phyloP scores from a whole-genome alignment of 1,284 basidiomycete genomes.

The Austroboletus olivaceoglutinosus region DNA sequence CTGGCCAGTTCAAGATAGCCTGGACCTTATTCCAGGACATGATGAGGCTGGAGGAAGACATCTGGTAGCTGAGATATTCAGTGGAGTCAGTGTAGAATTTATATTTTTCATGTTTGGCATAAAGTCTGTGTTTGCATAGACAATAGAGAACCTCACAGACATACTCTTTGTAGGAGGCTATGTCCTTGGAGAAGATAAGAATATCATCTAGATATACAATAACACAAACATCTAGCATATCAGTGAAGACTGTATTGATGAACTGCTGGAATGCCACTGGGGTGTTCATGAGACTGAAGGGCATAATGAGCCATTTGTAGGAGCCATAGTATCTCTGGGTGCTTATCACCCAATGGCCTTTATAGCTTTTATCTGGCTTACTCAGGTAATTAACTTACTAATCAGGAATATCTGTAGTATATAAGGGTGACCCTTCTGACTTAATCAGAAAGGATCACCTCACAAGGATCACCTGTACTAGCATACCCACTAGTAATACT shows the following conservation, averaged over 20 bases:
- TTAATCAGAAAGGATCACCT: no score
- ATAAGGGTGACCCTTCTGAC: no score
- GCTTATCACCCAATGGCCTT: background rate
- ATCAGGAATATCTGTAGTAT: no score
- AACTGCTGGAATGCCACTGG: background rate
- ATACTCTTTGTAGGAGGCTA: constrained; percentile 23
- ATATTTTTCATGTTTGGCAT: constrained; percentile 32
- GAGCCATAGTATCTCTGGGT: background rate
- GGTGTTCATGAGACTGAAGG: background rate
- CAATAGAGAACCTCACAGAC: constrained; percentile 31
- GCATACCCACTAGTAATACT: no score
- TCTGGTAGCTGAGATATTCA: constrained; percentile 29
- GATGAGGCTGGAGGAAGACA: background rate
- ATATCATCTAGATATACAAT: no score
- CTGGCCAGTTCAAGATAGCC: background rate
- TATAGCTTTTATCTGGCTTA: background rate
- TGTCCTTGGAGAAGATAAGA: no score
- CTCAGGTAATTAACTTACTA: background rate
- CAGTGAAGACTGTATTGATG: no score
- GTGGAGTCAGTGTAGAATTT: constrained; percentile 18
- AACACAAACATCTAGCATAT: no score
- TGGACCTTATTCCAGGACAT: background rate
- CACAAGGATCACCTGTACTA: no score
- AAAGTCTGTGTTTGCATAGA: constrained; percentile 22
- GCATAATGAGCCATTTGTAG: background rate